Base-by-base conservation (phyloP, 2,329 filamentous ascomycete species). In the Aureobasidium uvarum region DNA sequence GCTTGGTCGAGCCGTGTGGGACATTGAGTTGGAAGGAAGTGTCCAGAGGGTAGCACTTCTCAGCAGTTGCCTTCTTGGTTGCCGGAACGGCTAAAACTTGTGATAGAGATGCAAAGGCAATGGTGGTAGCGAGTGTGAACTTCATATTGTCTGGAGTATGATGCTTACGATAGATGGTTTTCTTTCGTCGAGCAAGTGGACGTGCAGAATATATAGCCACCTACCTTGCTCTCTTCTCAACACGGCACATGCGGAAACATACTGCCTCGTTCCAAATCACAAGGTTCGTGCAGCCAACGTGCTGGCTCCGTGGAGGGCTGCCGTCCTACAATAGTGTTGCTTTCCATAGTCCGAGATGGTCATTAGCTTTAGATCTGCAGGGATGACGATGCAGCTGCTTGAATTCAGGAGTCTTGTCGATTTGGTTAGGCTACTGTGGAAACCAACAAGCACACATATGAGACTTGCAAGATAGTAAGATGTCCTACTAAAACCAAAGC, bases 21-120 rank as follows among this genome's bases (percentile, higher is more conserved):
- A 60, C 56, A 13, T 60, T 60, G 43, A 60, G 28, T 25, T 60
- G 56, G 41, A 60, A 60, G 18, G 56, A 31, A 2, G 25, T 23
- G 11, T 60, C 39, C 41, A 60, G n/a, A 36, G 56, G 41, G 6
- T 16, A 5, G 41, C 56, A 60, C 31, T 60, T 60, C 1, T 45
- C 25, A 10, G 54, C 23, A 33, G 41, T 16, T 20, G 41, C 28
- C 4, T 48, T 33, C 14, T 25, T 33, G 3, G 23, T 38, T 20
- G 43, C 56, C n/a, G 41, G 39, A 0, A 48, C 56, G 13, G 56
- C 41, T 8, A 13, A 5, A 18, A 38, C 39, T 4, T 23, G 25
- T 11, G 39, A 46, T 14, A 36, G 14, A 7, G 56, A 46, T 14
- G 56, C 56, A 25, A 60, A 31, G 23, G 13, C 11, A 7, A 36